Evolutionary conservation across 306 rosid species (phyloP), one percentile per base, ranked within the genome.

Genomic region (Macrotyloma uniflorum): DNA sequence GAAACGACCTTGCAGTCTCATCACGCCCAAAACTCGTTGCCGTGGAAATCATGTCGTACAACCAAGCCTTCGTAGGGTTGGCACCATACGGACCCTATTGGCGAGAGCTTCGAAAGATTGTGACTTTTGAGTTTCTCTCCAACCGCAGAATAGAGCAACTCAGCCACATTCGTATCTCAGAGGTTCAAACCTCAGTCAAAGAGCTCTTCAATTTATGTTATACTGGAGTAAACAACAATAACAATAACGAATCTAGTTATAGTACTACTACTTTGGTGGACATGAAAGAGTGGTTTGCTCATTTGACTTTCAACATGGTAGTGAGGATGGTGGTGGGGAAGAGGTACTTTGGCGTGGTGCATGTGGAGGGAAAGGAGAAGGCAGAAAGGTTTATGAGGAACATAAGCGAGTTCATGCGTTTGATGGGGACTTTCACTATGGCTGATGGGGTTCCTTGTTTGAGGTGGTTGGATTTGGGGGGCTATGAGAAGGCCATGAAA

Each of bases 21-120:
- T 64, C 84, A 3, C 80, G 86, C 3, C 85, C 86, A 0, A 71
- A 58, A 4, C 36, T 16, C 0, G 45, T 77, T 0, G 80, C 84
- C 0, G 26, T 9, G 8, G 69, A 79, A 24, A 19, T 18, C 23
- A 35, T 86, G 57, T 26, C 71, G 4, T 83, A 86, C 35, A 70
- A 75, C 47, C 47, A 22, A 51, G 86, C 86, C 51, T 30, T 70
- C 5, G 28, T 82, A 11, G 82, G 77, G 0, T 47, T 74, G 28
- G 42, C 86, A 2, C 85, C 86, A 0, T 76, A 86, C 3, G 89
- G 86, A 0, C 6, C 80, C 4, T 86, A 75, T 16, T 86, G 89
- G 89, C 89, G 86, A 1, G 58, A 86, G 8, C 4, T 79, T 16
- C 79, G 86, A 0, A 83, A 86, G 26, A 49, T 80, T 32, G 59